Evolutionary conservation across 305 asterid species (phyloP).

Genomic region (Andrographis paniculata): DNA sequence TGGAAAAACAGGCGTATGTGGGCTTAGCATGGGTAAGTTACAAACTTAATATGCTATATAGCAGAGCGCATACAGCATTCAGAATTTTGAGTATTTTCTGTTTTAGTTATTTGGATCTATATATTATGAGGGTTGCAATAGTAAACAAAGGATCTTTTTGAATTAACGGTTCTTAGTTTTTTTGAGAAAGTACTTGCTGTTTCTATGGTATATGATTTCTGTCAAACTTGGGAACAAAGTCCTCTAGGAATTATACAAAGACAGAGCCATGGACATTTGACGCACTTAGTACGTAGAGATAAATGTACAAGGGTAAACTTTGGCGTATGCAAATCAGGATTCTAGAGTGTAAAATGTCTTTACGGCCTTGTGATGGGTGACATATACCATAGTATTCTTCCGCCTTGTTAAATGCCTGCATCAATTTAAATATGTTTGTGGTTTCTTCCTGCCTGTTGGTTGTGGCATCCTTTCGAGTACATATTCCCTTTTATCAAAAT

Average conservation of each 20-base stretch:
- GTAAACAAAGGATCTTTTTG: too few species aligned
- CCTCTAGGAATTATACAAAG: neutral
- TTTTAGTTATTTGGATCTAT: neutral
- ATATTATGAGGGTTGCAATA: neutral
- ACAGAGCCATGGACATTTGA: neutral
- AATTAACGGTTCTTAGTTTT: too few species aligned
- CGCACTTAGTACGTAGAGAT: neutral
- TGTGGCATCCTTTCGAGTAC: neutral
- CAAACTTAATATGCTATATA: slow-evolving; percentile 7
- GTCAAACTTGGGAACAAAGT: neutral
- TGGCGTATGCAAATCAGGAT: neutral
- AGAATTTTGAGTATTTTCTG: slow-evolving; percentile 1
- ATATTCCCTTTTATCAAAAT: neutral
- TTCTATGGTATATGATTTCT: too few species aligned
- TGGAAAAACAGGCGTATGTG: slow-evolving; percentile 97
- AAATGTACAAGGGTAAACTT: neutral
- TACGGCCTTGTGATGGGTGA: too few species aligned
- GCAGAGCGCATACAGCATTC: neutral
- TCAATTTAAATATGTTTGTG: neutral
- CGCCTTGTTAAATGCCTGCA: slow-evolving; percentile 5
- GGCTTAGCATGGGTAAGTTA: slow-evolving; percentile 95
- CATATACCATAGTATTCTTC: neutral
- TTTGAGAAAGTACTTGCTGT: too few species aligned
- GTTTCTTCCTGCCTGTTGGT: neutral
- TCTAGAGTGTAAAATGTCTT: too few species aligned